Percentiles rank a stretch among this genome's conserved stretches.
These are phyloP conservation scores for Avena atlantica DNA, from an alignment of 176 grass and related monocot species.

Conservation along the genomic window DNA sequence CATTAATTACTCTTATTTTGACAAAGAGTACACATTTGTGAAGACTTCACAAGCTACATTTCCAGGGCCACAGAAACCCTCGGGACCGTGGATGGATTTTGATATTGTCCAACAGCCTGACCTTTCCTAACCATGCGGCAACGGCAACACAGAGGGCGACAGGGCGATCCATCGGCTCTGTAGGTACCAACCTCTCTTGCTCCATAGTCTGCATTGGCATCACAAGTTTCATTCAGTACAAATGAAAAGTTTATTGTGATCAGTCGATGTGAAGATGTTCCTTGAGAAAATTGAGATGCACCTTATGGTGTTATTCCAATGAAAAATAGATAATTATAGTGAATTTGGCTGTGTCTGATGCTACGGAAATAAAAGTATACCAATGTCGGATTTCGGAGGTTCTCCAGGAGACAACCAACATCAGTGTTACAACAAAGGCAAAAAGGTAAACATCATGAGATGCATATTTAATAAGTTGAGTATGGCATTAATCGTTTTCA, in stretches of 20 bases:
- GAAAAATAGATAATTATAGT: not conserved
- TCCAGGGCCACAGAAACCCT: not conserved
- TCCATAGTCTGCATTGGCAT: slow-evolving; percentile 29
- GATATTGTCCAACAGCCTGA: slow-evolving; percentile 82
- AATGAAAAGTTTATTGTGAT: too few species aligned
- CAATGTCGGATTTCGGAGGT: not conserved
- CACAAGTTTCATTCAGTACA: not conserved
- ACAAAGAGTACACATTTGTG: too few species aligned
- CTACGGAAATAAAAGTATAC: not conserved
- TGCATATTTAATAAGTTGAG: not conserved
- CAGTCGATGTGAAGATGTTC: too few species aligned
- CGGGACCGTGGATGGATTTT: slow-evolving; percentile 49
- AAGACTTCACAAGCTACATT: too few species aligned
- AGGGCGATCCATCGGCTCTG: too few species aligned
- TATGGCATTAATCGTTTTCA: not conserved
- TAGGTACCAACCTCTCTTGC: too few species aligned
- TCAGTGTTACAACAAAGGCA: not conserved
- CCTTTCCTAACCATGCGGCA: slow-evolving; percentile 67
- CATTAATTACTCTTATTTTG: too few species aligned
- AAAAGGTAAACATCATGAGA: not conserved
- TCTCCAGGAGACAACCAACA: not conserved
- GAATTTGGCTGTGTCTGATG: not conserved
- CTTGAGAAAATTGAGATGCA: too few species aligned
- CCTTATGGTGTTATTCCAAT: too few species aligned
- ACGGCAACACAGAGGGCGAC: slow-evolving; percentile 71